These are phyloP conservation scores for Craspedostauros australis DNA, from an alignment of 108 stramenopile species.

Conservation along the genomic window DNA sequence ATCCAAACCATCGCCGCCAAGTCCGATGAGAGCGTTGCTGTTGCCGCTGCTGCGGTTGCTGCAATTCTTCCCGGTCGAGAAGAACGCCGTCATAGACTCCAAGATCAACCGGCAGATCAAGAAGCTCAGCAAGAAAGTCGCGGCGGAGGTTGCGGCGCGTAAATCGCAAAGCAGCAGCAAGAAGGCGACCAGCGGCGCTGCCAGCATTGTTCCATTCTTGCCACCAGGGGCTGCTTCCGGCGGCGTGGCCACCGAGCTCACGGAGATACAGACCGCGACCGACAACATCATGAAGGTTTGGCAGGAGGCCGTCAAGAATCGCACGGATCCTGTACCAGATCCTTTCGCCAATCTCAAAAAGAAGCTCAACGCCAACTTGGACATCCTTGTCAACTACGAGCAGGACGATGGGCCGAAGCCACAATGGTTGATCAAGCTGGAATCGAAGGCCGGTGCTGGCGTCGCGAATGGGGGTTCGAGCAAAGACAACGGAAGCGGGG, in stretches of 20 bases:
- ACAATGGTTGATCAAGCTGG: conserved; percentile 23
- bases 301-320: conserved; percentile 21
- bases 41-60: conserved; percentile 32
- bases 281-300: conserved; percentile 34
- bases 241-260: too few relatives aligned
- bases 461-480: too few relatives aligned
- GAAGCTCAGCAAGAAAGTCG: conserved; percentile 36
- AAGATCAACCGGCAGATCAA: conserved; percentile 55
- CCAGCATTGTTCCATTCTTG: too few relatives aligned
- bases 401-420: conserved; percentile 17
- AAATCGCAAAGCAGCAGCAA: too few relatives aligned
- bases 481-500: background rate
- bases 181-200: too few relatives aligned
- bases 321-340: conserved; percentile 10
- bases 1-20: conserved; percentile 6
- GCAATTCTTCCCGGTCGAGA: conserved; percentile 39
- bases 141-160: conserved; percentile 10
- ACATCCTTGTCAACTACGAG: conserved; percentile 14
- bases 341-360: conserved; percentile 23
- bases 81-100: conserved; percentile 32
- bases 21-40: conserved; percentile 29
- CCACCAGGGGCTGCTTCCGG: too few relatives aligned
- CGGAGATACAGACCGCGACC: conserved; percentile 17
- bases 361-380: conserved; percentile 12
- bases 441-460: too few relatives aligned